phyloP scores from a whole-genome alignment of 257 asterid species.

The Fraxinus cuspidata region DNA sequence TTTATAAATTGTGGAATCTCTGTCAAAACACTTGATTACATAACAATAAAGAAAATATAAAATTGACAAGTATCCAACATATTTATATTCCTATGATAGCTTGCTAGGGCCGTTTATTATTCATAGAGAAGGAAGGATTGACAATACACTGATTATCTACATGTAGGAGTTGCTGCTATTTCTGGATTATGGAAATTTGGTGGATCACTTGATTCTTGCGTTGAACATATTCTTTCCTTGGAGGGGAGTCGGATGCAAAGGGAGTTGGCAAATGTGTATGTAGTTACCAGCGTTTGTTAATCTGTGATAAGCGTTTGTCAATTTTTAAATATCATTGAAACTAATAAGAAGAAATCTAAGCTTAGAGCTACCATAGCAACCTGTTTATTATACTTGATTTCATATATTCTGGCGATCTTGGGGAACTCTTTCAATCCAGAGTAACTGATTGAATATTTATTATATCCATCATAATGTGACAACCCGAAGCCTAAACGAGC shows the following conservation, averaged over 20 bases:
- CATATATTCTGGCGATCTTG: not conserved
- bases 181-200: conserved; percentile 40
- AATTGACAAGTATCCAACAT: not conserved
- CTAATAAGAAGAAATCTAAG: not conserved
- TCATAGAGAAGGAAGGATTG: not conserved
- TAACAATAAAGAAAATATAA: not conserved
- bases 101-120: not conserved
- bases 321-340: not conserved
- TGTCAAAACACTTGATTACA: not conserved
- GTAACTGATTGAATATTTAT: not conserved
- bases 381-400: not conserved
- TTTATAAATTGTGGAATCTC: not conserved
- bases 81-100: not conserved
- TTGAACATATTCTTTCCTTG: conserved; percentile 61
- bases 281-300: conserved; percentile 2
- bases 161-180: conserved; percentile 47
- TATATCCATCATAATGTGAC: not conserved
- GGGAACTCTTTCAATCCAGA: not conserved
- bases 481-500: not conserved
- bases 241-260: conserved; percentile 75
- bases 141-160: not conserved
- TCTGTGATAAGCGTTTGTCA: not conserved
- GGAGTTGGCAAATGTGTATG: conserved; percentile 67
- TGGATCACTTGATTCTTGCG: conserved; percentile 39
- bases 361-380: not conserved